Conservation (phyloP, 768 basidiomycete genomes). For the Podaxis pistillaris region DNA sequence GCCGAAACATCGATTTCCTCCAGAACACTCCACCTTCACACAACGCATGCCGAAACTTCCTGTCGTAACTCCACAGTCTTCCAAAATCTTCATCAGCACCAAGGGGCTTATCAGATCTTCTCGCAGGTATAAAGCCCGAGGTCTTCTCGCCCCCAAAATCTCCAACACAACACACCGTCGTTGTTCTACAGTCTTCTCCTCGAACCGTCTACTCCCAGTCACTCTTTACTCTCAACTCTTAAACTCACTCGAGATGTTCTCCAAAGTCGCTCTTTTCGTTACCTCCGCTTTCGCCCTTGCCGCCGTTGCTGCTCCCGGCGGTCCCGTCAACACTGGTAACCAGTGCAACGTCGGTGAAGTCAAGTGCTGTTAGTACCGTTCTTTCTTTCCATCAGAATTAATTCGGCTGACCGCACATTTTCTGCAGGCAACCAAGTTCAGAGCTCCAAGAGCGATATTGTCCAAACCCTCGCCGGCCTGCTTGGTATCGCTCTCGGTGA, state of each 20-base stretch:
- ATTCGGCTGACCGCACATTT: background rate
- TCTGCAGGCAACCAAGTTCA: background rate
- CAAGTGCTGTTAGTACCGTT: slow-evolving; percentile 12
- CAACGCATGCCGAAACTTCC: background rate
- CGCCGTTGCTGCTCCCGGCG: slow-evolving; percentile 13
- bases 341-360: slow-evolving; percentile 13
- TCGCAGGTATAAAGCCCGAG: background rate
- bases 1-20: background rate
- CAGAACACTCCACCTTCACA: background rate
- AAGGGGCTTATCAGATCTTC: background rate
- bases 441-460: background rate
- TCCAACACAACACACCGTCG: slow-evolving; percentile 2
- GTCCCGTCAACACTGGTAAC: background rate
- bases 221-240: slow-evolving; percentile 5
- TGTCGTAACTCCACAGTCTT: background rate
- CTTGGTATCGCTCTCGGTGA: slow-evolving; percentile 7
- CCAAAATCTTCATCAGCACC: background rate
- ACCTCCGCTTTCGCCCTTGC: slow-evolving; percentile 10
- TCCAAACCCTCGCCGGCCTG: background rate
- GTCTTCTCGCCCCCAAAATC: background rate
- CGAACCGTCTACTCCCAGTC: background rate
- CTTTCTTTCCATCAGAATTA: background rate
- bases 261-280: slow-evolving; percentile 14
- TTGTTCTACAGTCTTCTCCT: background rate
- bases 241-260: slow-evolving; percentile 15